These are phyloP conservation scores for Ophiostoma pallidulum DNA, from an alignment of 2,329 filamentous ascomycete species.

Conservation along the genomic window DNA sequence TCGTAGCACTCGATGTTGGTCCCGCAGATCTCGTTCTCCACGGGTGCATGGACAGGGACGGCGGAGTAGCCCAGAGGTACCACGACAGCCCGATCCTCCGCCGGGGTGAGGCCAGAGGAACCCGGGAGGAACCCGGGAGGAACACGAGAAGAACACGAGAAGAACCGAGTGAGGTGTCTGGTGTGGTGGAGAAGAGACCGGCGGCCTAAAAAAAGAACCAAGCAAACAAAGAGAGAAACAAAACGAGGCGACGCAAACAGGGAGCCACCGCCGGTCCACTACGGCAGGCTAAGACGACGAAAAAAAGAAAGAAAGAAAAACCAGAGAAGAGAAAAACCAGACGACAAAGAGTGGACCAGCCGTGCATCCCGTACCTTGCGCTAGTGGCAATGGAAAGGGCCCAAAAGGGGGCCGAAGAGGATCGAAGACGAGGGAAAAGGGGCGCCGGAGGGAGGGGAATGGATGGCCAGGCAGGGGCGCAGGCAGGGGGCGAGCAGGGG, in stretches of 20 bases:
- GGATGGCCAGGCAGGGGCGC: not conserved
- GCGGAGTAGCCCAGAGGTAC: slow-evolving; percentile 2
- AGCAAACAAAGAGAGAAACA: not conserved
- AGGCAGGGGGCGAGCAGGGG: not conserved
- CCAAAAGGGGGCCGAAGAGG: not conserved
- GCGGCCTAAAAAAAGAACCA: not conserved
- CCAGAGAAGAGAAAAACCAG: not conserved
- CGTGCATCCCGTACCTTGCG: slow-evolving; percentile 14
- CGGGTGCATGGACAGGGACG: not conserved
- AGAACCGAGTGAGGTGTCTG: not conserved
- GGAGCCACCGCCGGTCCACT: too few relatives aligned
- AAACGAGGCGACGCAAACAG: not conserved
- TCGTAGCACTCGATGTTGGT: too few relatives aligned
- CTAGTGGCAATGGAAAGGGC: slow-evolving; percentile 15
- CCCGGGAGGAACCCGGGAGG: slow-evolving; percentile 1
- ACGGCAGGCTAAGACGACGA: not conserved
- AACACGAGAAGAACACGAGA: not conserved
- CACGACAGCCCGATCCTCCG: not conserved
- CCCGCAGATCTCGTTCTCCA: too few relatives aligned
- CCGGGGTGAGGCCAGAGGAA: not conserved
- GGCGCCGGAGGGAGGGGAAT: not conserved
- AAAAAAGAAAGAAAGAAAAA: not conserved
- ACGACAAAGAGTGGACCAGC: not conserved
- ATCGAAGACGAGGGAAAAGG: not conserved
- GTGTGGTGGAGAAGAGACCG: not conserved